Percentiles rank a stretch among this genome's conserved stretches.
phyloP scores from a whole-genome alignment of 306 rosid species.

The Vachellia collinsii region DNA sequence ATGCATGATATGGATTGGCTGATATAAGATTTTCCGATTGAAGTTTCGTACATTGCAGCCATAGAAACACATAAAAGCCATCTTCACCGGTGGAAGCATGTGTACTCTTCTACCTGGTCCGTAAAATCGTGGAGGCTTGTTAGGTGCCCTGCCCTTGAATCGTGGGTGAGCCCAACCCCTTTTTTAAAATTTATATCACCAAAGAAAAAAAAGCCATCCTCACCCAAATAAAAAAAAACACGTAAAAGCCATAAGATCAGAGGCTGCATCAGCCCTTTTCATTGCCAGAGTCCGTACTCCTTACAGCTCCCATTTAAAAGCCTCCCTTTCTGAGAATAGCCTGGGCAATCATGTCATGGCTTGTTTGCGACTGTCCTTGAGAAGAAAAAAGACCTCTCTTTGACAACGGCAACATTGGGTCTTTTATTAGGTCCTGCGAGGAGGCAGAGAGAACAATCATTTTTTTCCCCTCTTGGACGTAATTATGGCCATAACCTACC shows the following conservation, averaged over 20 bases:
- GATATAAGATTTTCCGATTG: too few relatives aligned
- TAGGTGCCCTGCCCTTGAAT: too few relatives aligned
- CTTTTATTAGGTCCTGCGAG: constrained; percentile 27
- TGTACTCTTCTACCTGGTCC: too few relatives aligned
- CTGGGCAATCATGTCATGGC: constrained; percentile 35
- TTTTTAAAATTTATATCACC: too few relatives aligned
- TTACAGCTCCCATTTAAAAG: constrained; percentile 33
- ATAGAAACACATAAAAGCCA: too few relatives aligned
- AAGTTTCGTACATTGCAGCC: too few relatives aligned
- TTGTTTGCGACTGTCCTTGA: constrained; percentile 37
- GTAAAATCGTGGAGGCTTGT: too few relatives aligned
- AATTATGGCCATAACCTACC: constrained; percentile 32
- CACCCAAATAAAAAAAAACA: too few relatives aligned
- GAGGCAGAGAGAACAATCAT: constrained; percentile 34
- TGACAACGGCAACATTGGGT: constrained; percentile 41
- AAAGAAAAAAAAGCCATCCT: too few relatives aligned
- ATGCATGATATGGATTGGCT: too few relatives aligned
- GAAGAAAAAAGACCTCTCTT: constrained; percentile 41
- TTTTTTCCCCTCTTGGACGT: constrained; percentile 21
- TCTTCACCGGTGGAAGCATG: too few relatives aligned
- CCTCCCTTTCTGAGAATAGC: constrained; percentile 29
- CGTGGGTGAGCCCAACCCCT: too few relatives aligned
- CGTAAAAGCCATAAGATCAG: neutral
- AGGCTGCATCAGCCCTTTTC: neutral
- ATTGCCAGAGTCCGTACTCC: constrained; percentile 21